Base-by-base conservation (phyloP, 306 rosid genomes). In the Lathyrus oleraceus region DNA sequence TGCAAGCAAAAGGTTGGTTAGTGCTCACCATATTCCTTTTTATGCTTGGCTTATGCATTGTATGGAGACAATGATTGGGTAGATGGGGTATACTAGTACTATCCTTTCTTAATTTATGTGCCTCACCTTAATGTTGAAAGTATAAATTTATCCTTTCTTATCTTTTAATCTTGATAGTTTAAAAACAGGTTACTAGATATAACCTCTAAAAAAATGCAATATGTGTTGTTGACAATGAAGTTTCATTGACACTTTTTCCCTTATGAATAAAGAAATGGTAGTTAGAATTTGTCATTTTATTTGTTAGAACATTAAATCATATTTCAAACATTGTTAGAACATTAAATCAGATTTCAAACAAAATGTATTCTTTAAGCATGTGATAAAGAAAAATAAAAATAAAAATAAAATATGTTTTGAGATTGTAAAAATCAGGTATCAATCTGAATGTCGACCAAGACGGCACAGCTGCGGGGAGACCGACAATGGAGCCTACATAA, bases 1-100 rank as follows among this genome's bases (percentile, higher is more conserved):
- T 47, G 64, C 44, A 48, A 14, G 30, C 10, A 45, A 23, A 48
- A 28, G 54, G 25, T 38, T 60, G 4, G 9, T 11, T 52, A 53
- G 23, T 61, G 65, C 73, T 45, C 43, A 15, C 51, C 28, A 8
- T 30, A n/a, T 19, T 52, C 10, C 39, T 35, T 61, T 63, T 38
- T 57, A 61, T 45, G 15, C 8, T 56, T 69, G 73, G 73, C 61
- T 25, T 62, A 74, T 53, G 45, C 51, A 9, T 4, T 64, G 47
- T 20, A 52, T 35, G 44, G 45, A 47, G 61, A 65, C 80, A 58
- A 69, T 28, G 19, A 53, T 58, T 38, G 63, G 63, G 65, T 53
- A 20, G 8, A 2, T 23, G 32, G 15, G 30, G n/a, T 53, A 21
- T 52, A 20, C 13, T 40, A 40, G 10, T 52, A 20, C 49, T 44